Conservation (phyloP, 331 rosid genomes). For the Phaseolus coccineus region DNA sequence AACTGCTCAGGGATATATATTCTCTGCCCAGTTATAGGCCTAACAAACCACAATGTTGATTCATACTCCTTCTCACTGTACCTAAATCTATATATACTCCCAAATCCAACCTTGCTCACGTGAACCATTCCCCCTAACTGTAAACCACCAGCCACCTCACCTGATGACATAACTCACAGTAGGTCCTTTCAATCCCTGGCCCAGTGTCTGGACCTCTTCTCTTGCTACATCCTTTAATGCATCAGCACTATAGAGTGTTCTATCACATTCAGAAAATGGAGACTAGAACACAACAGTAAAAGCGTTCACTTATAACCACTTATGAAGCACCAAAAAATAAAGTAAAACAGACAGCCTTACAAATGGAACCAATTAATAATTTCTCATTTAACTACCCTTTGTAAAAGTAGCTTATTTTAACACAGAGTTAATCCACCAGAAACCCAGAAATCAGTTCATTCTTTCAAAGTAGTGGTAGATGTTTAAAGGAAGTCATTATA, state of each 20-base stretch:
- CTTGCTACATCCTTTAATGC: background rate
- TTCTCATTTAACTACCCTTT: background rate
- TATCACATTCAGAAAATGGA: background rate
- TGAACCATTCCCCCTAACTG: slow-evolving; percentile 13
- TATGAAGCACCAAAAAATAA: background rate
- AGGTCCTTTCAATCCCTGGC: background rate
- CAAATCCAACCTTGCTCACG: background rate
- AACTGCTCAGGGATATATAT: slow-evolving; percentile 11
- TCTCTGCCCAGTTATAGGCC: background rate
- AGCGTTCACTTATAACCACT: background rate
- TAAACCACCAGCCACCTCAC: slow-evolving; percentile 8
- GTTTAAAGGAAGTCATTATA: background rate
- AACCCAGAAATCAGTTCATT: background rate
- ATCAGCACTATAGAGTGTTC: background rate
- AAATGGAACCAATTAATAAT: background rate
- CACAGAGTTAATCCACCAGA: background rate
- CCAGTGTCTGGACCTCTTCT: background rate
- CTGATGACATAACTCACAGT: background rate
- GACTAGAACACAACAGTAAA: background rate
- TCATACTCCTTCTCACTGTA: background rate
- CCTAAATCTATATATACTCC: background rate
- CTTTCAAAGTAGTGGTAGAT: background rate
- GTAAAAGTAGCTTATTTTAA: background rate
- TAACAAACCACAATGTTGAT: background rate
- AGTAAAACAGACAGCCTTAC: background rate